Conservation (phyloP, 208 protist genomes). For the Novymonas esmeraldas region DNA sequence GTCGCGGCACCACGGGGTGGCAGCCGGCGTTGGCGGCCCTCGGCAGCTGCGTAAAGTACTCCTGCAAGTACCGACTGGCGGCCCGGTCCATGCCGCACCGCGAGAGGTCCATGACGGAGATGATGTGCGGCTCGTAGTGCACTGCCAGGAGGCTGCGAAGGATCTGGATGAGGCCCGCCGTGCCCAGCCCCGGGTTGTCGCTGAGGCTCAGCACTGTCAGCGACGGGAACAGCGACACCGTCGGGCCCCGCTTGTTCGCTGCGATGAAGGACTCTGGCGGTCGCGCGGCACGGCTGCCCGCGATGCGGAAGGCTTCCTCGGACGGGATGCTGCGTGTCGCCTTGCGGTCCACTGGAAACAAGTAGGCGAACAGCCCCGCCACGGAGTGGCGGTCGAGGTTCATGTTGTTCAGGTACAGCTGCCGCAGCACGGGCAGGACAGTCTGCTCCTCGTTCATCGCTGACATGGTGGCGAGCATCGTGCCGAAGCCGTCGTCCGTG, state of each 20-base stretch:
- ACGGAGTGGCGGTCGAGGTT: slow-evolving; percentile 64
- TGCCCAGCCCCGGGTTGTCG: slow-evolving; percentile 77
- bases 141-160: slow-evolving; percentile 63
- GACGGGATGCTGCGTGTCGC: slow-evolving; percentile 6
- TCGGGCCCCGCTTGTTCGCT: slow-evolving; percentile 28
- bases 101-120: slow-evolving; percentile 74
- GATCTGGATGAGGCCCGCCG: slow-evolving; percentile 47
- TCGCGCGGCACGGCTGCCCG: slow-evolving; percentile 15
- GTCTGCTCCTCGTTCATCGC: slow-evolving; percentile 47
- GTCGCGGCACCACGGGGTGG: slow-evolving; percentile 41
- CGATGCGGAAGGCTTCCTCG: slow-evolving; percentile 15
- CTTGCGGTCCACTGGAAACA: slow-evolving; percentile 69
- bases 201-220: slow-evolving; percentile 72
- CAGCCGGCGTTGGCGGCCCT: slow-evolving; percentile 19
- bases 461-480: slow-evolving; percentile 69
- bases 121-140: slow-evolving; percentile 48
- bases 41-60: slow-evolving; percentile 57
- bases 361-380: slow-evolving; percentile 60
- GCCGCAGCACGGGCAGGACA: slow-evolving; percentile 61
- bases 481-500: slow-evolving; percentile 72
- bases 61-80: slow-evolving; percentile 33
- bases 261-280: slow-evolving; percentile 44
- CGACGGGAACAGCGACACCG: slow-evolving; percentile 63
- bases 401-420: slow-evolving; percentile 88
- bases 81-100: slow-evolving; percentile 58